Conservation (phyloP, 176 grass and related monocot species). For the Triticum monococcum region DNA sequence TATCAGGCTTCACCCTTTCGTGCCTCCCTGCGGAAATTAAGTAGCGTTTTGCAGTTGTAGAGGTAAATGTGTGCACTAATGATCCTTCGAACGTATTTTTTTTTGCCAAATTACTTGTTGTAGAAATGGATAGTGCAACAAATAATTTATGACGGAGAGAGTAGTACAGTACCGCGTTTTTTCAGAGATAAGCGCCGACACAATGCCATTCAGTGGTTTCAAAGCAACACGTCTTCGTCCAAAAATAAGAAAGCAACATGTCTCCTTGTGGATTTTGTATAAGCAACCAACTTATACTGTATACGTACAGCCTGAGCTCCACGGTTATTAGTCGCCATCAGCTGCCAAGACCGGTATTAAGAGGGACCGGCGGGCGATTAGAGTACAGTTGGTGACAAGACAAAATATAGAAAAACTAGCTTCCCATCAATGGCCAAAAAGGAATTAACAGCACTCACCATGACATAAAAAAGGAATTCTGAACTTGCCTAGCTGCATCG, state of each 20-base stretch:
- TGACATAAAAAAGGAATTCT: neutral
- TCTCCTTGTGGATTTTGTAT: neutral
- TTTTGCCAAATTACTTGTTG: no score
- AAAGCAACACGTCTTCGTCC: neutral
- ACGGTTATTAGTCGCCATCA: constrained; percentile 11
- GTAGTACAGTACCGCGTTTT: neutral
- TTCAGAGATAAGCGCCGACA: neutral
- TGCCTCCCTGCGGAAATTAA: neutral
- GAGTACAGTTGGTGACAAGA: neutral
- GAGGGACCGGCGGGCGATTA: neutral
- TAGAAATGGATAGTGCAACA: no score
- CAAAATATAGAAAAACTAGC: neutral
- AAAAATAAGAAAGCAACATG: neutral
- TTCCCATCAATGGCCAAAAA: neutral
- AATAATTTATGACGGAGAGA: fast-evolving
- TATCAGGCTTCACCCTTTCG: neutral
- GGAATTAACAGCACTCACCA: neutral
- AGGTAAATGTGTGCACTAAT: no score
- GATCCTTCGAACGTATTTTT: no score
- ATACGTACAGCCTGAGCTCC: neutral
- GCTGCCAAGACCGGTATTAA: neutral
- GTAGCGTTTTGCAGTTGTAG: no score
- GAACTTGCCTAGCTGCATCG: neutral
- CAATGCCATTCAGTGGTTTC: neutral
- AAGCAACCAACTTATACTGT: neutral